A percentile compares a stretch with the other conserved stretches of the same genome.
Conservation (phyloP, 2,329 filamentous ascomycete species). For the Diaporthe helianthi region DNA sequence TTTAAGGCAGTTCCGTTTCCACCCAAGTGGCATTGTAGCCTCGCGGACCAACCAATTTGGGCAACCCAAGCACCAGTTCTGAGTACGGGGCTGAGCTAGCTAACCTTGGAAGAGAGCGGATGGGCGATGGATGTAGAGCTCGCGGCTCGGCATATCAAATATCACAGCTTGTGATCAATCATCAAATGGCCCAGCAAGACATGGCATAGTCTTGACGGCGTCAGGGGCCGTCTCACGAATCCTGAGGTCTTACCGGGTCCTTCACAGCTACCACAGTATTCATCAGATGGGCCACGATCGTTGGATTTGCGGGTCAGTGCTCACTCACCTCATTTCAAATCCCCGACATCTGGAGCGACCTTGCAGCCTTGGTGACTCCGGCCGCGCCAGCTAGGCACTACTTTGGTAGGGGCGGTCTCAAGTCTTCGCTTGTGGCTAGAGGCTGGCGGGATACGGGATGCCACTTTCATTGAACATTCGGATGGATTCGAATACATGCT, state of each 20-base stretch:
- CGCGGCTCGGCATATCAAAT: conserved; percentile 10
- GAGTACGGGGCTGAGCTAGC: neutral
- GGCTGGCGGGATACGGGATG: conserved; percentile 14
- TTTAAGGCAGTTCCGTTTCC: neutral
- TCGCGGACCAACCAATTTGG: neutral
- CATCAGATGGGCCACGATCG: conserved; percentile 12
- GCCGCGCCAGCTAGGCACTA: conserved; percentile 12
- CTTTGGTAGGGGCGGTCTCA: conserved; percentile 25
- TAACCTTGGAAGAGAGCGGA: neutral
- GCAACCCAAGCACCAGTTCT: neutral
- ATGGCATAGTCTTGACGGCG: conserved; percentile 11
- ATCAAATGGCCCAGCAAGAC: neutral
- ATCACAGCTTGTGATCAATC: conserved; percentile 1
- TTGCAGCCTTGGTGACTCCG: neutral
- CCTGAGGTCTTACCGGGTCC: neutral
- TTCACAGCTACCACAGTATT: conserved; percentile 11
- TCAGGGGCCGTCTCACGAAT: conserved; percentile 19
- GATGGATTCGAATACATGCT: conserved; percentile 14
- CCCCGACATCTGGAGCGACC: too few relatives aligned
- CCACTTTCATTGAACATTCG: neutral
- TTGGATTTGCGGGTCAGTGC: conserved; percentile 5
- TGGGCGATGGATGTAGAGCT: neutral
- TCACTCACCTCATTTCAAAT: conserved; percentile 10
- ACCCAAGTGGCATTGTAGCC: conserved; percentile 1
- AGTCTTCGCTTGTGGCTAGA: conserved; percentile 19